Evolutionary conservation across 1,284 basidiomycete species (phyloP).

Genomic region (Sutorius eximius): DNA sequence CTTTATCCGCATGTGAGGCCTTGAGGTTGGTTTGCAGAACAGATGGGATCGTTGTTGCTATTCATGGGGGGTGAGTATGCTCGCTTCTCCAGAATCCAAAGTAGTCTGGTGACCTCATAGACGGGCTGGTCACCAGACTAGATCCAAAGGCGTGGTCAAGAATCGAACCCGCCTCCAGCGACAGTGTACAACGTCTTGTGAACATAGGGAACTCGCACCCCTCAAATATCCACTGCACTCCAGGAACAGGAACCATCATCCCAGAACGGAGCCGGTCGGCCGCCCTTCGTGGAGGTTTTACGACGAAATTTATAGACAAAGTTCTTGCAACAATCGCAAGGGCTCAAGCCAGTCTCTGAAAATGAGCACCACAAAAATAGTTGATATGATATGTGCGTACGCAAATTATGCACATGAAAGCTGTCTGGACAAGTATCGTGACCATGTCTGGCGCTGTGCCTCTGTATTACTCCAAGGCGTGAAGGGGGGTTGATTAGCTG

Average conservation of each 20-base stretch:
- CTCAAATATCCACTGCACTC: background rate
- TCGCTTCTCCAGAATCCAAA: background rate
- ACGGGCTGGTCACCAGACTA: too few species aligned
- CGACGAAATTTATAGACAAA: background rate
- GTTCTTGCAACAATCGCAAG: background rate
- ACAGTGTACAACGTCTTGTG: background rate
- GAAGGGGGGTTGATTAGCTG: slow-evolving; percentile 15
- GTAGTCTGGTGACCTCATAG: too few species aligned
- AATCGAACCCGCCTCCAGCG: background rate
- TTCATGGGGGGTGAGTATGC: background rate
- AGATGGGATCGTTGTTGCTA: background rate
- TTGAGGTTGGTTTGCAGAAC: background rate
- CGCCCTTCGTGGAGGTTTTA: background rate
- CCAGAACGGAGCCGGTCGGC: too few species aligned
- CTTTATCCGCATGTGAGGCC: background rate
- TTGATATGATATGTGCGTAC: slow-evolving; percentile 6
- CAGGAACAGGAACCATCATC: too few species aligned
- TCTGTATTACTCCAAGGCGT: background rate
- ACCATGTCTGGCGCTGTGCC: slow-evolving; percentile 9
- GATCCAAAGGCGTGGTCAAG: too few species aligned
- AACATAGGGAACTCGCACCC: background rate
- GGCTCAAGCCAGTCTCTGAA: background rate
- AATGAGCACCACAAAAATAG: slow-evolving; percentile 1
- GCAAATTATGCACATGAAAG: slow-evolving; percentile 26
- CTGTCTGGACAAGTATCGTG: slow-evolving; percentile 8